Evolutionary conservation across 768 basidiomycete genomes (phyloP).

Genomic region (Chiua virens): DNA sequence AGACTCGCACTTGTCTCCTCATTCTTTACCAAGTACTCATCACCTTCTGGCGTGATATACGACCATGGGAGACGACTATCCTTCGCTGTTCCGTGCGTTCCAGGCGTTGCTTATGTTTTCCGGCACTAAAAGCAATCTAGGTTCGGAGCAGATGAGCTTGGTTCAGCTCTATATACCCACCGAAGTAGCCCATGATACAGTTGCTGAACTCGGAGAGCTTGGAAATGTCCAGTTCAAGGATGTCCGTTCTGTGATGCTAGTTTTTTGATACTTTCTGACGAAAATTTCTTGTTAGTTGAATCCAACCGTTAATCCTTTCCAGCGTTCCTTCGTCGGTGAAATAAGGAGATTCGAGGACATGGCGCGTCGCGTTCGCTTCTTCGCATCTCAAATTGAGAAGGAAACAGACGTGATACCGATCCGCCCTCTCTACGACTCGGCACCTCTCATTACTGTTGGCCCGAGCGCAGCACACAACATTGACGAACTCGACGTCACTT

Average conservation of each 20-base stretch:
- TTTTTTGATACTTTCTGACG: conserved; percentile 3
- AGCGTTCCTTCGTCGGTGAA: conserved; percentile 96
- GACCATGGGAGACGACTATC: conserved; percentile 75
- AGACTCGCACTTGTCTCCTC: neutral
- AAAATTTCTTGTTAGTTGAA: conserved; percentile 62
- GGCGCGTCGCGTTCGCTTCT: conserved; percentile 92
- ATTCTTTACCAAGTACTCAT: neutral
- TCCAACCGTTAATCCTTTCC: conserved; percentile 93
- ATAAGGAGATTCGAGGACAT: conserved; percentile 95
- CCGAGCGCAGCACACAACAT: conserved; percentile 91
- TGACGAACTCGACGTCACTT: conserved; percentile 87
- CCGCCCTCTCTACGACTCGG: conserved; percentile 83
- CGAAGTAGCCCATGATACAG: conserved; percentile 96
- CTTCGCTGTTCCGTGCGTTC: conserved; percentile 73
- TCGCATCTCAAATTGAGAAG: conserved; percentile 79
- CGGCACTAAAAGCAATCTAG: conserved; percentile 39
- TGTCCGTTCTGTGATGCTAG: conserved; percentile 47
- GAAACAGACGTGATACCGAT: conserved; percentile 82
- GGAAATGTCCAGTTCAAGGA: conserved; percentile 98
- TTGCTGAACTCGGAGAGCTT: conserved; percentile 92
- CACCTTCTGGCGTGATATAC: neutral
- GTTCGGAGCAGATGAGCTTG: conserved; percentile 97
- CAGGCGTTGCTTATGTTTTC: neutral
- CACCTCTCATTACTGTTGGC: conserved; percentile 84
- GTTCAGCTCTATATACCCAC: conserved; percentile 96